These are phyloP conservation scores for Ochetophila trinervis DNA, from an alignment of 306 rosid genomes.

Conservation along the genomic window DNA sequence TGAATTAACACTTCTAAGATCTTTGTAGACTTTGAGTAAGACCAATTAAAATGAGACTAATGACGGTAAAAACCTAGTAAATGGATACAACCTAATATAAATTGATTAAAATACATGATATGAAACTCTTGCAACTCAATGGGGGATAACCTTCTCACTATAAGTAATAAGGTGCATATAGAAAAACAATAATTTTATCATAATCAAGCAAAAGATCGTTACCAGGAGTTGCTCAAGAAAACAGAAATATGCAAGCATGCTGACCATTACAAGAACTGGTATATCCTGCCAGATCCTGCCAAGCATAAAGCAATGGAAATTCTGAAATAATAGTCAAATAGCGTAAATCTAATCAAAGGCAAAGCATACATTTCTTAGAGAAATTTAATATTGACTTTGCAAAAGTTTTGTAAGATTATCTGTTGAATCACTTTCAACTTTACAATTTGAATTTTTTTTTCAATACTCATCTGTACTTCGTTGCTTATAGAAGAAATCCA, in stretches of 20 bases:
- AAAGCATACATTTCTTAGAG: neutral
- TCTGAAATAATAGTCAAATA: neutral
- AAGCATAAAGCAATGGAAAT: conserved; percentile 22
- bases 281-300: conserved; percentile 80
- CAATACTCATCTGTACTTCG: too few species aligned
- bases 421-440: too few species aligned
- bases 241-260: conserved; percentile 96
- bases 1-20: too few species aligned
- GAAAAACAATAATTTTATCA: neutral
- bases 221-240: conserved; percentile 93
- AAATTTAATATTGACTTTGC: neutral
- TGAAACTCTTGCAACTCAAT: neutral
- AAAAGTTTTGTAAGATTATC: too few species aligned
- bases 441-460: too few species aligned
- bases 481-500: too few species aligned
- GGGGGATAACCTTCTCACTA: neutral
- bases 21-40: neutral
- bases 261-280: conserved; percentile 72
- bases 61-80: neutral
- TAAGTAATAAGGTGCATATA: neutral
- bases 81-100: neutral
- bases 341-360: neutral
- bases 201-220: conserved; percentile 26
- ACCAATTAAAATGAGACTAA: neutral
- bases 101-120: neutral